phyloP scores from a whole-genome alignment of 2,329 filamentous ascomycete species.

The Beauveria australis region DNA sequence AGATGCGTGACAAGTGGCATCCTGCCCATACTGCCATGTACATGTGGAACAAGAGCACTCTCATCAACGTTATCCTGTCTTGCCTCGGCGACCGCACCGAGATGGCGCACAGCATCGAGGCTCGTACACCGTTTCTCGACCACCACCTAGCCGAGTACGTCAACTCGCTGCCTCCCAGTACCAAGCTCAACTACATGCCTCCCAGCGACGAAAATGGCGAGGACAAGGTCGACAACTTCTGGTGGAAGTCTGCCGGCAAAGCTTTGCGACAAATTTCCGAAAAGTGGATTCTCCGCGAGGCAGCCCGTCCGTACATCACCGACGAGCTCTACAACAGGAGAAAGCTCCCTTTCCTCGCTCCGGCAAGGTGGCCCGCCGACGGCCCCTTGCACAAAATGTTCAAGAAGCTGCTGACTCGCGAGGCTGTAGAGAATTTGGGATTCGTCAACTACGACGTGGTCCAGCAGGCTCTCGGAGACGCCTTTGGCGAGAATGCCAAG shows the following conservation, averaged over 20 bases:
- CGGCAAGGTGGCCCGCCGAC: slow-evolving; percentile 28
- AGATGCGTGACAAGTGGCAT: slow-evolving; percentile 22
- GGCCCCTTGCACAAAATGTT: slow-evolving; percentile 34
- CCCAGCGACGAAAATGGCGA: neutral
- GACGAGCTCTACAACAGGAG: slow-evolving; percentile 40
- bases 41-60: slow-evolving; percentile 17
- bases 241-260: slow-evolving; percentile 12
- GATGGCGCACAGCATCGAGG: slow-evolving; percentile 29
- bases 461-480: neutral
- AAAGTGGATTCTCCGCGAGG: slow-evolving; percentile 45
- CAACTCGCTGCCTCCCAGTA: slow-evolving; percentile 22
- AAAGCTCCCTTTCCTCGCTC: slow-evolving; percentile 44
- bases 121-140: slow-evolving; percentile 28
- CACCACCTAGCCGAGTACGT: slow-evolving; percentile 24
- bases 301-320: slow-evolving; percentile 40
- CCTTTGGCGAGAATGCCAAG: neutral
- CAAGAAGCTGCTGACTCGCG: slow-evolving; percentile 22
- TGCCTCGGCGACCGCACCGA: slow-evolving; percentile 27
- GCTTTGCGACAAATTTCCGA: slow-evolving; percentile 26
- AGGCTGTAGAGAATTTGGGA: neutral
- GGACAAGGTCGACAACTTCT: neutral
- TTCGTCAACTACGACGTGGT: neutral
- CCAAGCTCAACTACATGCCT: slow-evolving; percentile 18
- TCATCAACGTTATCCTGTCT: slow-evolving; percentile 22
- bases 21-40: slow-evolving; percentile 21